Base-by-base conservation (phyloP, 1,139 yeast species). In the Trichomonascaceae sp. region DNA sequence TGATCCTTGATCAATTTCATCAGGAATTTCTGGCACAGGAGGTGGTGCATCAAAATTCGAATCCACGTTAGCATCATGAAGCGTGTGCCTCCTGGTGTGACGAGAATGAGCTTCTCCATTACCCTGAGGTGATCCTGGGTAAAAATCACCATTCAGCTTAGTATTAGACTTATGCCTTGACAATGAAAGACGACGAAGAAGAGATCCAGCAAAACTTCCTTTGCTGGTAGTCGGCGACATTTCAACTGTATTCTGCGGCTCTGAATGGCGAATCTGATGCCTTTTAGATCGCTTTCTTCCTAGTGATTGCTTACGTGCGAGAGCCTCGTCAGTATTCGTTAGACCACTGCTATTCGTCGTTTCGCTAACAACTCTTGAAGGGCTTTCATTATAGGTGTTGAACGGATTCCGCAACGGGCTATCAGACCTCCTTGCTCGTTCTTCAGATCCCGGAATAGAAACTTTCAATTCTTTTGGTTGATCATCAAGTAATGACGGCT, bases 171-270 rank as follows among this genome's bases (percentile, higher is more conserved):
- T 50, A 20, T 43, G 43, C 6, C 52, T 17, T 9, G 43, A 30
- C 13, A 47, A 18, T n/a, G 52, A 50, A 22, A 50, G 44, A 9
- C 52, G 22, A 8, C 52, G 47, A 13, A 50, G 43, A 19, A 50
- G 24, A 15, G 47, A 44, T 9, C 52, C 47, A n/a, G 52, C 52
- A 45, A 50, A 50, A n/a, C 52, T 44, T 44, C 49, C 52, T 15
- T 47, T 47, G 8, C 22, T 22, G 45, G 52, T 22, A 19, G 15
- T 13, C 22, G 44, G 43, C 2, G 50, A 19, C 20, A 18, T 47
- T 9, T 41, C 22, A 19, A 48, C 15, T n/a, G 50, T 39, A 39
- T 48, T 48, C 36, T 39, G 50, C 15, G 50, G 50, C 38, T 48
- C 50, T 22, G 45, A 39, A 13, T 48, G 43, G 6, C 50, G 24